Evolutionary conservation across 805 yeast genomes (phyloP).

Genomic region (Starmera pachycereana): DNA sequence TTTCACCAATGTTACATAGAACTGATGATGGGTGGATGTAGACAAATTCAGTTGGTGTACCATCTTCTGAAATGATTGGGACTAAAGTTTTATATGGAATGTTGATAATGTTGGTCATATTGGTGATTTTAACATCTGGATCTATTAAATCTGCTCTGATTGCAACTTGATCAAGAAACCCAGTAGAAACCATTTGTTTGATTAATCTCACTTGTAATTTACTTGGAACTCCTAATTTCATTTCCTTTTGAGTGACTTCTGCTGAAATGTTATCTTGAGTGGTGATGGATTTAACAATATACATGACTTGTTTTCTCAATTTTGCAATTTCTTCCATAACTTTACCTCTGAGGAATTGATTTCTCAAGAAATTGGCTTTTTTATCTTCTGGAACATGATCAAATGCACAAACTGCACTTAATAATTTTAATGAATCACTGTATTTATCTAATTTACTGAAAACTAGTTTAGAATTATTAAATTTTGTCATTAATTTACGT

Average conservation of each 20-base stretch:
- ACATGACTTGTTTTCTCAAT: constrained; percentile 68
- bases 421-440: constrained; percentile 64
- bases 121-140: constrained; percentile 48
- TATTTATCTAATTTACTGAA: constrained; percentile 60
- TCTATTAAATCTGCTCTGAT: constrained; percentile 69
- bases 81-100: constrained; percentile 59
- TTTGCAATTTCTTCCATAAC: constrained; percentile 78
- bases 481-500: constrained; percentile 38
- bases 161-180: constrained; percentile 86
- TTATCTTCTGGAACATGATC: constrained; percentile 56
- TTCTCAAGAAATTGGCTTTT: constrained; percentile 37
- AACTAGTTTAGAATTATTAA: constrained; percentile 43
- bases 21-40: constrained; percentile 78
- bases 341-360: constrained; percentile 67
- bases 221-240: constrained; percentile 57
- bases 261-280: constrained; percentile 50
- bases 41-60: constrained; percentile 41
- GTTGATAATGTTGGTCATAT: constrained; percentile 43
- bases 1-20: constrained; percentile 44
- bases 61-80: constrained; percentile 21
- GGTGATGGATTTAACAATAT: constrained; percentile 60
- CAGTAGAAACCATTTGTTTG: constrained; percentile 89
- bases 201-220: constrained; percentile 62
- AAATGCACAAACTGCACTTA: constrained; percentile 80
- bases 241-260: constrained; percentile 28